Conservation (phyloP, 192 early-diverging fungal genomes). For the Mortierella antarctica region DNA sequence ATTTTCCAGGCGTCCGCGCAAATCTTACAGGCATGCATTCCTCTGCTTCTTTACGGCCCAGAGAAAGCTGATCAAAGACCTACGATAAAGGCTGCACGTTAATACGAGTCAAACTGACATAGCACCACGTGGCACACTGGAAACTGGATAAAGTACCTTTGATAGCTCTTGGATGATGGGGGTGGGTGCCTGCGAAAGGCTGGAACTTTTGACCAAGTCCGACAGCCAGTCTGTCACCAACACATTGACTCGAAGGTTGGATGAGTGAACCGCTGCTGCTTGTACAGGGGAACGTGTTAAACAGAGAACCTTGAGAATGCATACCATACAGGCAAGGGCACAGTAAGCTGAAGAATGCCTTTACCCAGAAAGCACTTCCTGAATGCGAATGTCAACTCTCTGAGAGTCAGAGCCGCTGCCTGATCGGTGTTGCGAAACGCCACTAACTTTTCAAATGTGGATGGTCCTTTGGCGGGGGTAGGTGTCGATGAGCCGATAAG, state of each 20-base stretch:
- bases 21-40: slow-evolving; percentile 36
- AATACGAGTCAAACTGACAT: background rate
- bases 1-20: too few relatives aligned
- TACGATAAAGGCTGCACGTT: background rate
- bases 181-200: background rate
- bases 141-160: slow-evolving; percentile 2
- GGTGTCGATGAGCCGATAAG: slow-evolving; percentile 2
- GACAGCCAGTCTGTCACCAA: slow-evolving; percentile 37
- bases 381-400: slow-evolving; percentile 28
- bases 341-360: background rate
- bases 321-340: background rate
- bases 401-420: background rate
- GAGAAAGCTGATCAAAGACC: slow-evolving; percentile 26
- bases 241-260: background rate
- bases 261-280: background rate
- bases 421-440: slow-evolving; percentile 25
- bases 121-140: background rate
- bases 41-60: slow-evolving; percentile 22
- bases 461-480: slow-evolving; percentile 4
- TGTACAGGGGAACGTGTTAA: too few relatives aligned
- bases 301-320: too few relatives aligned
- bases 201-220: slow-evolving; percentile 8
- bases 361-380: slow-evolving; percentile 22
- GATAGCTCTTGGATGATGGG: slow-evolving; percentile 24
- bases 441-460: slow-evolving; percentile 27